Conservation (phyloP, 768 basidiomycete species). For the Phlebiopsis flavidoalba region DNA sequence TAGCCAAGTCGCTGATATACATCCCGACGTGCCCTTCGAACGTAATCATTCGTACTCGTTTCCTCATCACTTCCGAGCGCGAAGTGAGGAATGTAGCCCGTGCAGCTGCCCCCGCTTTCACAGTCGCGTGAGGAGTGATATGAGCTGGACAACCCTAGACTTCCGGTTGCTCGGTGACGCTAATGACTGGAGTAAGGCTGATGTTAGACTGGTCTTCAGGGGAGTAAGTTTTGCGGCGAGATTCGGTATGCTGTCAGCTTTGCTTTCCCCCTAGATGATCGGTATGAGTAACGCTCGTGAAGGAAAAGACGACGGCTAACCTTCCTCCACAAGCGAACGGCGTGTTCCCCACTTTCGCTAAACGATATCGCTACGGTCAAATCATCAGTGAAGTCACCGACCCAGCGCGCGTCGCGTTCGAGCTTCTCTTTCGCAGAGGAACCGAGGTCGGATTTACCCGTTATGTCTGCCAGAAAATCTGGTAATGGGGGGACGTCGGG, state of each 20-base stretch:
- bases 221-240: slow-evolving; percentile 56
- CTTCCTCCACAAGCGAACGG: slow-evolving; percentile 82
- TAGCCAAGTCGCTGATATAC: slow-evolving; percentile 82
- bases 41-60: slow-evolving; percentile 78
- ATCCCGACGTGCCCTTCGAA: slow-evolving; percentile 86
- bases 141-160: slow-evolving; percentile 62
- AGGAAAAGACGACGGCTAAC: slow-evolving; percentile 29
- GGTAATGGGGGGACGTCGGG: slow-evolving; percentile 52
- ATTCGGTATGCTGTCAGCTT: slow-evolving; percentile 48
- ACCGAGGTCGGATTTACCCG: slow-evolving; percentile 49
- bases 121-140: slow-evolving; percentile 71
- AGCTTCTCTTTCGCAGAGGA: slow-evolving; percentile 63
- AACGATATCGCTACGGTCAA: slow-evolving; percentile 88
- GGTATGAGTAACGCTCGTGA: not conserved
- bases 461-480: slow-evolving; percentile 73
- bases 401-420: slow-evolving; percentile 81
- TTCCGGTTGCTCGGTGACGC: slow-evolving; percentile 75
- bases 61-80: slow-evolving; percentile 67
- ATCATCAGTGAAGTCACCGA: slow-evolving; percentile 88
- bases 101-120: slow-evolving; percentile 71
- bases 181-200: slow-evolving; percentile 69
- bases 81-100: slow-evolving; percentile 79
- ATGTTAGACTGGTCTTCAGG: slow-evolving; percentile 62
- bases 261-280: slow-evolving; percentile 46
- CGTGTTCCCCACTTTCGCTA: slow-evolving; percentile 76